Evolutionary conservation across 2,329 filamentous ascomycete genomes (phyloP).

Genomic region (Trichoderma citrinoviride): DNA sequence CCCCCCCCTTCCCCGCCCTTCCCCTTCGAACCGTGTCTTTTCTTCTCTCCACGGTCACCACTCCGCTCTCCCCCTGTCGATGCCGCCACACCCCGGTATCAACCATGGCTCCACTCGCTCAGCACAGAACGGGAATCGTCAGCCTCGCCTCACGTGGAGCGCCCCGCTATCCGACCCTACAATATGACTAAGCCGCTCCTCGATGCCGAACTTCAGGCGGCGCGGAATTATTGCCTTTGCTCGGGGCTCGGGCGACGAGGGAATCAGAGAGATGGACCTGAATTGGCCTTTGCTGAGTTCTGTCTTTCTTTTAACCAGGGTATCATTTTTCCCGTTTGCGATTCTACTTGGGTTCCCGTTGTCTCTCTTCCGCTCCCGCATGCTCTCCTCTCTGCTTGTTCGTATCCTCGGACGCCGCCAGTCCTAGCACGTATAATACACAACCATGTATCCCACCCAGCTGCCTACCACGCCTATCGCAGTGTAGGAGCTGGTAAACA

Average conservation of each 20-base stretch:
- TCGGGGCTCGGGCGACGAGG: background rate
- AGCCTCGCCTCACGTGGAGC: conserved; percentile 35
- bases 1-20: too few species aligned
- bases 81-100: background rate
- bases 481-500: conserved; percentile 95
- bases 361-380: conserved; percentile 26
- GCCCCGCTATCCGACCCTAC: conserved; percentile 27
- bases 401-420: background rate
- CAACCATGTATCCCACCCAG: conserved; percentile 91
- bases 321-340: conserved; percentile 25
- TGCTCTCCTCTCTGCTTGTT: background rate
- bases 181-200: conserved; percentile 29
- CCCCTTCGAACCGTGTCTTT: background rate
- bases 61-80: background rate
- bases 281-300: background rate
- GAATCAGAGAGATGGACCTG: background rate
- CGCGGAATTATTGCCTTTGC: background rate
- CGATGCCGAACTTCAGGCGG: conserved; percentile 9
- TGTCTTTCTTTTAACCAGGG: conserved; percentile 21
- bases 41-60: background rate
- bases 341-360: background rate
- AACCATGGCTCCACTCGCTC: conserved; percentile 4
- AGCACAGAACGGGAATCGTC: conserved; percentile 22
- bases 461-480: conserved; percentile 93
- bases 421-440: conserved; percentile 68